These are phyloP conservation scores for Dactylellina parvicollis DNA, from an alignment of 2,329 filamentous ascomycete species.

Conservation along the genomic window DNA sequence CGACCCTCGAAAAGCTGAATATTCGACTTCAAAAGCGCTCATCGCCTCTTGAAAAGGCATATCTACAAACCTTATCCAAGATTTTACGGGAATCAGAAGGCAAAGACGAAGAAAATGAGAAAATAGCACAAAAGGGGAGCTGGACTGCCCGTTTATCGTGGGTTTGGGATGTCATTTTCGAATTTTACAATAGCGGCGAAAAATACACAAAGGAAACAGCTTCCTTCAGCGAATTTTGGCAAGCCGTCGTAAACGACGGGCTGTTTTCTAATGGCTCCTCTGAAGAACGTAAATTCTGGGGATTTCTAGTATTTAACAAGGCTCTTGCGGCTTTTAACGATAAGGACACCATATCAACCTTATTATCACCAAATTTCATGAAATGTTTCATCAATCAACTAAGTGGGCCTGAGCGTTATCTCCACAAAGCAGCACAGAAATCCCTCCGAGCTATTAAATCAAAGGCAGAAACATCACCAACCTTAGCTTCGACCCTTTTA, in stretches of 20 bases:
- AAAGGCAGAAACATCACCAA: constrained; percentile 57
- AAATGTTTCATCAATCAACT: constrained; percentile 84
- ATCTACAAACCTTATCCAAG: constrained; percentile 42
- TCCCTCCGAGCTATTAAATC: constrained; percentile 72
- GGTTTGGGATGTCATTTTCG: constrained; percentile 47
- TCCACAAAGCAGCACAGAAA: constrained; percentile 81
- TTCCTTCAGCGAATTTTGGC: constrained; percentile 82
- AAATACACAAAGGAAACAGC: constrained; percentile 8
- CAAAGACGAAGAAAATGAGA: constrained; percentile 47
- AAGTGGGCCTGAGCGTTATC: constrained; percentile 77
- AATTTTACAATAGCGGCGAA: constrained; percentile 16
- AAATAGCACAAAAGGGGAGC: constrained; percentile 41
- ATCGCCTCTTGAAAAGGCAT: constrained; percentile 43
- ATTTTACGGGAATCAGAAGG: constrained; percentile 43
- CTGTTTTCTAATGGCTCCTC: constrained; percentile 84
- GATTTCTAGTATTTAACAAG: constrained; percentile 85
- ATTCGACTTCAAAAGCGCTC: constrained; percentile 33
- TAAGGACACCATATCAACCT: constrained; percentile 66
- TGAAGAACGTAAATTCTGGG: constrained; percentile 88
- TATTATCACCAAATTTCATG: constrained; percentile 87
- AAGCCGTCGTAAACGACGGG: constrained; percentile 83
- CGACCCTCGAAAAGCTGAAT: constrained; percentile 57
- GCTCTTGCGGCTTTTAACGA: constrained; percentile 67
- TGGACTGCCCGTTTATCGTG: constrained; percentile 46
- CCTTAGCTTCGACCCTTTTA: constrained; percentile 63